Evolutionary conservation across 2,329 filamentous ascomycete species (phyloP).

Genomic region (Daldinia sp.): DNA sequence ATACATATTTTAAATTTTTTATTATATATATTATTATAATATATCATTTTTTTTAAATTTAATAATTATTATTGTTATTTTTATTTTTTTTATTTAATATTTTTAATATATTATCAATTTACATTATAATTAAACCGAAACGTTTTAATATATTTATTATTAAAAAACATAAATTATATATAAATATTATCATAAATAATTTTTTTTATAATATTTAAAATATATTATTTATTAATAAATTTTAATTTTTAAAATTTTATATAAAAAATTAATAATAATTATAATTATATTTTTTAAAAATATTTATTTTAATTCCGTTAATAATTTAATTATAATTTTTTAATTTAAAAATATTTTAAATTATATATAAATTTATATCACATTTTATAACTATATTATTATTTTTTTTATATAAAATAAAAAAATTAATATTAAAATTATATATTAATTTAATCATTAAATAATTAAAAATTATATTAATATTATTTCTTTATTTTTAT

Average conservation of each 20-base stretch:
- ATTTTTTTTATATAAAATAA: neutral
- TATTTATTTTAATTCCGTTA: conserved; percentile 1
- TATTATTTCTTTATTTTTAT: conserved; percentile 7
- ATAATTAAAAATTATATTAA: neutral
- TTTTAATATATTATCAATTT: neutral
- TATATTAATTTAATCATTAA: neutral
- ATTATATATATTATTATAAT: conserved; percentile 2
- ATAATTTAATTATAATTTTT: conserved; percentile 1
- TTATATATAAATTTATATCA: conserved; percentile 6
- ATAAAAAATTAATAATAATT: neutral
- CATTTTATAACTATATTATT: neutral
- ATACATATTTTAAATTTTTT: neutral
- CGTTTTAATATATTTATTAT: neutral
- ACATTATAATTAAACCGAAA: neutral
- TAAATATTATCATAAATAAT: neutral
- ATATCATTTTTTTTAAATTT: neutral
- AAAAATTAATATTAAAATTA: neutral
- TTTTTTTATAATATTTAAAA: conserved; percentile 6
- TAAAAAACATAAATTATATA: conserved; percentile 2
- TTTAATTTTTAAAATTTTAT: neutral
- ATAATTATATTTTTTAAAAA: neutral
- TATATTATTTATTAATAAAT: neutral
- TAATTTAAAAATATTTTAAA: neutral
- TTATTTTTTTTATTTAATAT: neutral
- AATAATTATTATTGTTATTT: conserved; percentile 1